phyloP scores from a whole-genome alignment of 768 basidiomycete genomes.

The Tulasnella calospora region DNA sequence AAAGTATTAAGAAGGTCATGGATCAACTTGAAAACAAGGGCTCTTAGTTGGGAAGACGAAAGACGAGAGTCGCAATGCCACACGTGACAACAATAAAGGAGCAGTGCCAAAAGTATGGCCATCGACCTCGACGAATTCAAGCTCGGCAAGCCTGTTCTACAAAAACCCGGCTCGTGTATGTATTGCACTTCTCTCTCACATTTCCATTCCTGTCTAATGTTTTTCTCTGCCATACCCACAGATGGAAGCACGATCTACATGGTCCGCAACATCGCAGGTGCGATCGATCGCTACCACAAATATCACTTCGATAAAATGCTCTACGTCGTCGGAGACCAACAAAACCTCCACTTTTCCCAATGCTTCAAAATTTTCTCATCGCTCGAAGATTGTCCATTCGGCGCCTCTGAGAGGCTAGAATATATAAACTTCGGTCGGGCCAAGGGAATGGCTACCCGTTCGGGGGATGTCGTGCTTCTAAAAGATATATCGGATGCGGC shows the following conservation, averaged over 20 bases:
- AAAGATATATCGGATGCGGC: constrained; percentile 42
- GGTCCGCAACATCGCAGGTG: constrained; percentile 44
- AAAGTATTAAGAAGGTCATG: constrained; percentile 37
- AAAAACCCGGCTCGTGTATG: constrained; percentile 34
- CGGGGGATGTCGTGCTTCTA: constrained; percentile 25
- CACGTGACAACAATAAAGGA: not conserved
- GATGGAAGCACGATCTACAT: constrained; percentile 44
- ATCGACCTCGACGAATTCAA: constrained; percentile 38
- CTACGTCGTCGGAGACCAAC: constrained; percentile 9
- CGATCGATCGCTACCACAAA: constrained; percentile 40
- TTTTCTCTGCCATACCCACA: constrained; percentile 21
- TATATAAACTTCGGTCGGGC: constrained; percentile 43
- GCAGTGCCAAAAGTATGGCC: constrained; percentile 26
- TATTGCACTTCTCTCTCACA: not conserved
- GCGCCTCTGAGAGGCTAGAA: constrained; percentile 31
- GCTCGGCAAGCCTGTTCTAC: constrained; percentile 41
- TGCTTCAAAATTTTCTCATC: not conserved
- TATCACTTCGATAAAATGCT: constrained; percentile 47
- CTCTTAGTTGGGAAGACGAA: constrained; percentile 24
- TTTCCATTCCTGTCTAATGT: not conserved
- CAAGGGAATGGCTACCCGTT: constrained; percentile 35
- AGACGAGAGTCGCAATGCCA: constrained; percentile 12
- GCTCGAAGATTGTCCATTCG: not conserved
- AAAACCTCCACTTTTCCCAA: not conserved
- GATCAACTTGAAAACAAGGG: constrained; percentile 34